These are phyloP conservation scores for Clathrospora elynae DNA, from an alignment of 2,329 filamentous ascomycete species.

Conservation along the genomic window DNA sequence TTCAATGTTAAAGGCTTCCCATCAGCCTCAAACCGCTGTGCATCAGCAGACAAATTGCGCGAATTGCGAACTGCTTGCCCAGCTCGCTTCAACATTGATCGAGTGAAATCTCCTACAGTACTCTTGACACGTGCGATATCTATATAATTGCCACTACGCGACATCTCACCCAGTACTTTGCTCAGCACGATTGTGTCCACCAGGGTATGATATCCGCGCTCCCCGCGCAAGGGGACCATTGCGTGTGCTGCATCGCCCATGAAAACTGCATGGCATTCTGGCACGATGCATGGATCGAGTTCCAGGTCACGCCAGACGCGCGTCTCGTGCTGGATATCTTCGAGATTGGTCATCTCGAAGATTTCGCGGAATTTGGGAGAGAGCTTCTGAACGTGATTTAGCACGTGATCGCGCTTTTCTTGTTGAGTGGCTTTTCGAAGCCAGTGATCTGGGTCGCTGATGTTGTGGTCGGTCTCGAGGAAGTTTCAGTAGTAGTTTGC, in stretches of 20 bases:
- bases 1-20: no score
- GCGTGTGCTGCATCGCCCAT: constrained; percentile 51
- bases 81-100: no score
- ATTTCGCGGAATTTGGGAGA: constrained; percentile 13
- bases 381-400: neutral
- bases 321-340: neutral
- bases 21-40: no score
- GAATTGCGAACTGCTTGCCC: no score
- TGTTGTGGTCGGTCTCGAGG: constrained; percentile 4
- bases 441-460: constrained; percentile 14
- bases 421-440: constrained; percentile 9
- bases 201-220: neutral
- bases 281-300: constrained; percentile 43
- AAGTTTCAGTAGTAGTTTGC: constrained; percentile 14
- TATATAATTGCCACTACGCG: no score
- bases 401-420: constrained; percentile 14
- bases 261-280: constrained; percentile 44
- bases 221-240: constrained; percentile 47
- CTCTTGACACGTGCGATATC: no score
- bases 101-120: no score
- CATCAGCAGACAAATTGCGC: no score
- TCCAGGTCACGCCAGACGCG: neutral
- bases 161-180: no score
- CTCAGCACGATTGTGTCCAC: neutral
- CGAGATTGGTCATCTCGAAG: constrained; percentile 9